Conservation (phyloP, 257 asterid genomes). For the Euphrasia confusa region DNA sequence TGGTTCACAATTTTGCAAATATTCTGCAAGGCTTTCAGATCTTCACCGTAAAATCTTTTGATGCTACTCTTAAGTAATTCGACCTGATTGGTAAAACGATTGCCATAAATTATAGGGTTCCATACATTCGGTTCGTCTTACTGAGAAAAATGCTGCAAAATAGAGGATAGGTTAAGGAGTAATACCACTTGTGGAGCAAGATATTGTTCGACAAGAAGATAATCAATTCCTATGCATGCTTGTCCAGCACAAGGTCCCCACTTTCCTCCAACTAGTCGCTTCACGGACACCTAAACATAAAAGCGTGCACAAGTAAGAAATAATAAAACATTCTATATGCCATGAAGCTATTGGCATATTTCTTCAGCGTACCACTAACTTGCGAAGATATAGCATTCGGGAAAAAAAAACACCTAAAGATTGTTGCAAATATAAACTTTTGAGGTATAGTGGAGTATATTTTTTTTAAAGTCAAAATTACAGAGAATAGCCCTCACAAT, state of each 20-base stretch:
- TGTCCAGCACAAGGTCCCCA: conserved; percentile 98
- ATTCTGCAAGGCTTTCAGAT: conserved; percentile 47
- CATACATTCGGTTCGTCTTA: neutral
- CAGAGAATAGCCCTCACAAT: neutral
- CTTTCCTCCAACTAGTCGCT: conserved; percentile 77
- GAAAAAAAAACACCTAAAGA: neutral
- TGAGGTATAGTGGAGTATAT: neutral
- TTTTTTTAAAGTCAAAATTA: neutral
- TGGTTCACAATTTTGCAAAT: conserved; percentile 70
- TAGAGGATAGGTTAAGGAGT: neutral
- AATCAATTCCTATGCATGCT: conserved; percentile 90
- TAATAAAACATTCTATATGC: neutral
- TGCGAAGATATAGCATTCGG: neutral
- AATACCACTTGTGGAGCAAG: conserved; percentile 62
- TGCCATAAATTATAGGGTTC: conserved; percentile 6
- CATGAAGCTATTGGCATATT: neutral
- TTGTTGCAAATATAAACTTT: neutral
- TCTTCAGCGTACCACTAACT: neutral
- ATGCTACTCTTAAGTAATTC: conserved; percentile 59
- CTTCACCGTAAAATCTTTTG: conserved; percentile 57
- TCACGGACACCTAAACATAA: conserved; percentile 55
- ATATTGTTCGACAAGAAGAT: conserved; percentile 60
- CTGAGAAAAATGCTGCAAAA: conserved; percentile 10
- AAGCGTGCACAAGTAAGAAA: conserved; percentile 20
- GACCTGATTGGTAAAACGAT: conserved; percentile 39